These are phyloP conservation scores for Polytrichum formosum DNA, from an alignment of 225 moss, liverwort and hornwort genomes.

Conservation along the genomic window DNA sequence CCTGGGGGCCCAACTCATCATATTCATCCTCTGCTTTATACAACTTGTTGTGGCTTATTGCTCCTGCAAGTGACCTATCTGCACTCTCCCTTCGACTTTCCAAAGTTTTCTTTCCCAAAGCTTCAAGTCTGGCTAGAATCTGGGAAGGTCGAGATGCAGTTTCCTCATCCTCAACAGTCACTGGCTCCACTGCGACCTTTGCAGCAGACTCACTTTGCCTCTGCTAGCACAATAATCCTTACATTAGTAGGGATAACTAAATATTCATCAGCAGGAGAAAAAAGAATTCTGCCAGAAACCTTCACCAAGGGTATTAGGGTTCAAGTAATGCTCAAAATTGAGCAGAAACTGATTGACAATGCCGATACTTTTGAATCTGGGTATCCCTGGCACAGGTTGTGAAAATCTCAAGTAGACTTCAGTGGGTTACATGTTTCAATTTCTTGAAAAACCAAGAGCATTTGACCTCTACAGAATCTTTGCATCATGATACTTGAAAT, in stretches of 20 bases:
- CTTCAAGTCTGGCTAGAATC: slow-evolving; percentile 55
- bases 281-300: too few relatives aligned
- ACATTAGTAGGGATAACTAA: background rate
- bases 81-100: slow-evolving; percentile 55
- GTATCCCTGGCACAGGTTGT: too few relatives aligned
- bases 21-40: slow-evolving; percentile 75
- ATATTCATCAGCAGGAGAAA: too few relatives aligned
- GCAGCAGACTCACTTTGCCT: slow-evolving; percentile 38
- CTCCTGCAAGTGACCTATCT: slow-evolving; percentile 73
- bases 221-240: slow-evolving; percentile 19
- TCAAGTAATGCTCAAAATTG: too few relatives aligned
- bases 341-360: too few relatives aligned
- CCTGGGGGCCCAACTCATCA: slow-evolving; percentile 61
- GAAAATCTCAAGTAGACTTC: too few relatives aligned
- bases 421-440: too few relatives aligned
- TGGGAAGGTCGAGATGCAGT: slow-evolving; percentile 22
- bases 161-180: slow-evolving; percentile 19
- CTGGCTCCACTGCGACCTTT: slow-evolving; percentile 23
- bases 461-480: too few relatives aligned
- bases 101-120: slow-evolving; percentile 52
- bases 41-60: slow-evolving; percentile 68
- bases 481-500: too few relatives aligned
- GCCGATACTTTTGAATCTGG: too few relatives aligned
- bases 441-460: too few relatives aligned
- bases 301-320: too few relatives aligned